Evolutionary conservation across 2,329 filamentous ascomycete species (phyloP), one percentile per base, ranked within the genome.

Genomic region (Aspergillus arachidicola): DNA sequence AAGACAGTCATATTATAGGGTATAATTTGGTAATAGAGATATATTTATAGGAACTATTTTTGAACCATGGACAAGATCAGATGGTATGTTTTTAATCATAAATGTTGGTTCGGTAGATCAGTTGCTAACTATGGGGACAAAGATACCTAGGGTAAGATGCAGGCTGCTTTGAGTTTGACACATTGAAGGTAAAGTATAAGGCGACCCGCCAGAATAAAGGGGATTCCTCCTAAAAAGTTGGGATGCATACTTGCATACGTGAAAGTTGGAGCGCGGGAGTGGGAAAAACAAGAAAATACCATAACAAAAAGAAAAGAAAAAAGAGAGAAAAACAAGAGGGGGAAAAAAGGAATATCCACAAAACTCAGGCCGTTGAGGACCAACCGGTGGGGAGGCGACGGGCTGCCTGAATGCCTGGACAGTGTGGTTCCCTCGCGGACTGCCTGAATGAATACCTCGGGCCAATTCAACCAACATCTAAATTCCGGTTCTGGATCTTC

Each of bases 391-490:
- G 19, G 19, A n/a, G 28, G 6, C 14, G 14, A 16, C 23, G 30
- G 19, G 43, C 57, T 58, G 57, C 57, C 57, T 58, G 57, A 26
- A 14, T 58, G 57, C 57, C 55, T 57, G 55, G 55, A n/a, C 16
- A 41, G 21, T 16, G 23, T 45, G 38, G 55, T 12, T 23, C 5
- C n/a, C 45, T 46, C 10, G 12, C 26, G 10, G 55, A 21, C 32
- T 23, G 16, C 53, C 30, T 38, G 38, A 26, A 6, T 28, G 26
- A 28, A 28, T 43, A 36, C 36, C 54, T 57, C 54, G 54, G 54
- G 12, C 45, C 45, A 48, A 38, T 32, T 23, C 34, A 28, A 21
- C 34, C 12, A 26, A 14, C 7, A 9, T 21, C 26, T 21, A 10
- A 9, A 9, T 11, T 34, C 19, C 3, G 23, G 19, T n/a, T 30